Percentiles rank a stretch among this genome's conserved stretches.
phyloP scores from a whole-genome alignment of 257 asterid genomes.

The Avicennia marina region DNA sequence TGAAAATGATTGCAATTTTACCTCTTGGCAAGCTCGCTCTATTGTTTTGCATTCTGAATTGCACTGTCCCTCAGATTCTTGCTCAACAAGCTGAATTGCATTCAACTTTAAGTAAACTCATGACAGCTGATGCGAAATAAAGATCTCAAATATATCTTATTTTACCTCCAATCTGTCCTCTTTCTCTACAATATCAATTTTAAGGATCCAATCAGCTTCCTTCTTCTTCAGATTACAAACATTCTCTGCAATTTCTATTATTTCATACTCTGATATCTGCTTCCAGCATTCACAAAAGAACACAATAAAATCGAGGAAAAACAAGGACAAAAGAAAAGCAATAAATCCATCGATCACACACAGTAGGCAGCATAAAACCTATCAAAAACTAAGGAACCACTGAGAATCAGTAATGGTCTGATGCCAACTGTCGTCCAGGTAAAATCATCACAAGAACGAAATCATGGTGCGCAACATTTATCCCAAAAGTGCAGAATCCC shows the following conservation, averaged over 20 bases:
- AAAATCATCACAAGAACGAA: background rate
- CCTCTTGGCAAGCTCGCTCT: conserved; percentile 99
- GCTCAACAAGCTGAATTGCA: conserved; percentile 75
- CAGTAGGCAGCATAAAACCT: background rate
- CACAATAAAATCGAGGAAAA: background rate
- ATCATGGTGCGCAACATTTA: too few species aligned
- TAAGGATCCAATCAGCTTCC: conserved; percentile 99
- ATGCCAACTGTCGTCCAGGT: background rate
- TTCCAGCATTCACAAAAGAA: conserved; percentile 10
- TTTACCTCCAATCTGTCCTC: conserved; percentile 76
- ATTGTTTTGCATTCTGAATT: conserved; percentile 88
- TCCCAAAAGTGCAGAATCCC: too few species aligned
- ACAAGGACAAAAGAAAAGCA: background rate
- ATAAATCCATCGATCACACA: background rate
- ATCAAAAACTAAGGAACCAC: background rate
- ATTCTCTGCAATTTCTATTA: conserved; percentile 90
- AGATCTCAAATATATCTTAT: background rate
- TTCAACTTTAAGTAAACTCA: conserved; percentile 26
- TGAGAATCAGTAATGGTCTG: background rate
- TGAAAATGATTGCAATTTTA: conserved; percentile 20
- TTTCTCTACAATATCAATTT: conserved; percentile 86
- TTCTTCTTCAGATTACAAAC: conserved; percentile 88
- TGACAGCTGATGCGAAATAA: background rate
- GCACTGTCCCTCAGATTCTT: conserved; percentile 93
- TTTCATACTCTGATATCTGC: conserved; percentile 80